Percentiles rank a stretch among this genome's conserved stretches.
These are phyloP conservation scores for Alternaria conjuncta DNA, from an alignment of 2,329 filamentous ascomycete species.

Conservation along the genomic window DNA sequence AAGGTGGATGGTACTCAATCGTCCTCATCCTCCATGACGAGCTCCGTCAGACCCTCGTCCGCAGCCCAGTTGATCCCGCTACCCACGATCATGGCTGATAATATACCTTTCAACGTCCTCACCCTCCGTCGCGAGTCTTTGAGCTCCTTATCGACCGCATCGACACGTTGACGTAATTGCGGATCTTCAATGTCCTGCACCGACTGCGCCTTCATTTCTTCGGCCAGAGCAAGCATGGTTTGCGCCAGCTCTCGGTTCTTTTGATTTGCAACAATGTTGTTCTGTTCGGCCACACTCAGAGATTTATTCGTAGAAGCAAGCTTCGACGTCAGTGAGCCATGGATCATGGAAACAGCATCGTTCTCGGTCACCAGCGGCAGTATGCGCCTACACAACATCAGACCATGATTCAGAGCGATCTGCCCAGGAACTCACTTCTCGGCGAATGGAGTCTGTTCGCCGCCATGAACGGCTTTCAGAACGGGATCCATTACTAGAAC, in stretches of 20 bases:
- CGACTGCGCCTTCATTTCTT: constrained; percentile 61
- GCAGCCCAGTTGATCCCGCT: constrained; percentile 84
- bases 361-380: constrained; percentile 70
- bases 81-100: constrained; percentile 78
- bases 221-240: constrained; percentile 68
- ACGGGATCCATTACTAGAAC: constrained; percentile 77
- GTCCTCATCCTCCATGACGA: constrained; percentile 73
- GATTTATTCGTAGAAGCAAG: constrained; percentile 60
- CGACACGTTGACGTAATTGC: constrained; percentile 62
- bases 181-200: constrained; percentile 62
- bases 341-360: constrained; percentile 68
- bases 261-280: constrained; percentile 62
- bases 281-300: constrained; percentile 64
- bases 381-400: constrained; percentile 62
- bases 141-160: constrained; percentile 64
- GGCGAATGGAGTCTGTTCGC: constrained; percentile 66
- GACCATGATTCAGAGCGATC: background rate
- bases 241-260: constrained; percentile 69
- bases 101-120: constrained; percentile 77
- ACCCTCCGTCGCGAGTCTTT: constrained; percentile 70
- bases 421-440: constrained; percentile 65
- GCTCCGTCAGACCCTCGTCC: constrained; percentile 69
- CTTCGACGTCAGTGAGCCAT: constrained; percentile 65
- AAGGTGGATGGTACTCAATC: constrained; percentile 16
- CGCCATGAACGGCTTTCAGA: constrained; percentile 76